A percentile compares a stretch with the other conserved stretches of the same genome.
Conservation (phyloP, 495 filamentous ascomycete species). For the Lepidopterella palustris region DNA sequence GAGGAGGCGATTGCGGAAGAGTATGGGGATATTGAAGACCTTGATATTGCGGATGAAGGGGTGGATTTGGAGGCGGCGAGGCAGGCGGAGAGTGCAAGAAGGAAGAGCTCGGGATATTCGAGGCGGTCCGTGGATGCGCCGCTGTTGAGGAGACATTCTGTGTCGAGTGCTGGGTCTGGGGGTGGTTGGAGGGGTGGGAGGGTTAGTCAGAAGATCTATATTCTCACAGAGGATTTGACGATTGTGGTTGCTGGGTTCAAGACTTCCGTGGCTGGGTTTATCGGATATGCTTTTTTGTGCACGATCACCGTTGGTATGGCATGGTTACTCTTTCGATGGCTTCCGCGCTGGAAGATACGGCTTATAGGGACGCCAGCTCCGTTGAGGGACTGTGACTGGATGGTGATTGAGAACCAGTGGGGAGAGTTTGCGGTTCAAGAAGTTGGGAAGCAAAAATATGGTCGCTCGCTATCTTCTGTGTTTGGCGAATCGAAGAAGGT, state of each 20-base stretch:
- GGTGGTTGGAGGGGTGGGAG: slow-evolving; percentile 48
- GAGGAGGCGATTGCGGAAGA: slow-evolving; percentile 38
- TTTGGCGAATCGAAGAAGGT: slow-evolving; percentile 63
- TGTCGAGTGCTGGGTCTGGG: slow-evolving; percentile 50
- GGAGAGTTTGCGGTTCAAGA: slow-evolving; percentile 72
- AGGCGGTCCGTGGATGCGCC: slow-evolving; percentile 57
- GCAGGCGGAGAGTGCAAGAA: slow-evolving; percentile 21
- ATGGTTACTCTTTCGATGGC: slow-evolving; percentile 82
- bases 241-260: slow-evolving; percentile 87
- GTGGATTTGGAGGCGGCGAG: slow-evolving; percentile 34
- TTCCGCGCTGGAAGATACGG: slow-evolving; percentile 77
- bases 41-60: slow-evolving; percentile 11
- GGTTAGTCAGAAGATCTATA: slow-evolving; percentile 81
- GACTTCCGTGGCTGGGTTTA: slow-evolving; percentile 61
- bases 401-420: slow-evolving; percentile 93
- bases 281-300: slow-evolving; percentile 63
- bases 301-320: slow-evolving; percentile 64
- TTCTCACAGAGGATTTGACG: slow-evolving; percentile 86
- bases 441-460: slow-evolving; percentile 62
- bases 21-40: slow-evolving; percentile 37
- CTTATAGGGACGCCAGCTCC: slow-evolving; percentile 62
- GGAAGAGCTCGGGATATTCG: slow-evolving; percentile 50
- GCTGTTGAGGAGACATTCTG: slow-evolving; percentile 60
- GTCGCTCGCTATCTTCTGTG: slow-evolving; percentile 75
- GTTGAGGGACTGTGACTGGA: slow-evolving; percentile 74